These are phyloP conservation scores for Colletotrichum neosansevieriae DNA, from an alignment of 2,329 filamentous ascomycete genomes.

Conservation along the genomic window DNA sequence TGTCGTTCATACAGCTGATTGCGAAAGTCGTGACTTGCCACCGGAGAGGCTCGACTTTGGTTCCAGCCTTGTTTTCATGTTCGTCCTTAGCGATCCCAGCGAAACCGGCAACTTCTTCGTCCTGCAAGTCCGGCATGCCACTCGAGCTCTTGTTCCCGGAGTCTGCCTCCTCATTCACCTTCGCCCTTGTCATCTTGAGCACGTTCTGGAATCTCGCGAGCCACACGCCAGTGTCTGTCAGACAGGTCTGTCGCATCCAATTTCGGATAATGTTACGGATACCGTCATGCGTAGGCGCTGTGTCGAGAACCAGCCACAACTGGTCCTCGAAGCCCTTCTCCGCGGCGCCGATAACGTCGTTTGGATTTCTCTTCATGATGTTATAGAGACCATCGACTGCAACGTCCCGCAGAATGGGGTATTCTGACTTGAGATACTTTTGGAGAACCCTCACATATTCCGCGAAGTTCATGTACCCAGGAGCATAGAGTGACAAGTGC, in stretches of 20 bases:
- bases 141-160: conserved; percentile 57
- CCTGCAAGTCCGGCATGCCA: conserved; percentile 82
- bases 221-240: conserved; percentile 86
- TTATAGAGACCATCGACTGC: conserved; percentile 92
- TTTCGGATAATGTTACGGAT: conserved; percentile 90
- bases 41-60: conserved; percentile 87
- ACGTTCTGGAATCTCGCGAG: conserved; percentile 89
- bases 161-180: conserved; percentile 66
- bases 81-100: conserved; percentile 69
- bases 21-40: conserved; percentile 98
- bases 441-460: conserved; percentile 89
- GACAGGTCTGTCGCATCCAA: conserved; percentile 91
- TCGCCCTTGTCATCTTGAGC: conserved; percentile 85
- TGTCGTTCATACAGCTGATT: conserved; percentile 87
- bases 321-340: conserved; percentile 87
- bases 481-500: conserved; percentile 91
- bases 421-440: conserved; percentile 77
- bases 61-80: conserved; percentile 59
- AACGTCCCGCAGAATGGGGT: conserved; percentile 78
- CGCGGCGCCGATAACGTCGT: conserved; percentile 82
- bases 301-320: conserved; percentile 90
- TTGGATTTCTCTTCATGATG: conserved; percentile 91
- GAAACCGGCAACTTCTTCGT: conserved; percentile 97
- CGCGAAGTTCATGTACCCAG: conserved; percentile 84
- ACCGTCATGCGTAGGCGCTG: conserved; percentile 78